Conservation (phyloP, 768 basidiomycete species). For the Boletus vermiculosoides region DNA sequence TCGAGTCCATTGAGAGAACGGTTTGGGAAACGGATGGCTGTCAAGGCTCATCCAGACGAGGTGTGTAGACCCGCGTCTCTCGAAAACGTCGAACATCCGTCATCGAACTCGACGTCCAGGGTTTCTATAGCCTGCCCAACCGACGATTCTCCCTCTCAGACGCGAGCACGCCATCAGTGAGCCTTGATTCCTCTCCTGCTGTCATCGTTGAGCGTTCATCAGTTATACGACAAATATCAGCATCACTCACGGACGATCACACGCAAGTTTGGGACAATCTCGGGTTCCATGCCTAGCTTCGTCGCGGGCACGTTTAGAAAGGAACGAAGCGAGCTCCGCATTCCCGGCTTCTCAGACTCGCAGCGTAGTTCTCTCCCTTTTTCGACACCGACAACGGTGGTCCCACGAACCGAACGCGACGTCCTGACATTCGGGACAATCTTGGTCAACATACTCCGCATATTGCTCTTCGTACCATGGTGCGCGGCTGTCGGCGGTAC, state of each 20-base stretch:
- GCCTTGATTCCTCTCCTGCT: neutral
- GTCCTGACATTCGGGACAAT: neutral
- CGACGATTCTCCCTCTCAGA: constrained; percentile 33
- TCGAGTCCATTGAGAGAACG: constrained; percentile 30
- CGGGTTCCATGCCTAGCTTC: constrained; percentile 18
- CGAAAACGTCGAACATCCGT: neutral
- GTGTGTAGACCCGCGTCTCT: constrained; percentile 13
- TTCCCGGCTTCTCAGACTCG: constrained; percentile 15
- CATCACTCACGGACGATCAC: constrained; percentile 3
- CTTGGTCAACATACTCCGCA: constrained; percentile 9
- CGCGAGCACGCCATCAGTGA: constrained; percentile 12
- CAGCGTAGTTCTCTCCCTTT: neutral
- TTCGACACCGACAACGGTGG: neutral
- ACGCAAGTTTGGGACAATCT: constrained; percentile 28
- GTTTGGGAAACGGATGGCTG: constrained; percentile 30
- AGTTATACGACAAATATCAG: neutral
- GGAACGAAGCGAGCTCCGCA: constrained; percentile 8
- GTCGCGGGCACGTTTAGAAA: constrained; percentile 3
- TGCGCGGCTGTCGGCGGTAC: constrained; percentile 35
- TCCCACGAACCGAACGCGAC: neutral
- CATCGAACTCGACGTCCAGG: constrained; percentile 4
- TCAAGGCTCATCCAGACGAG: constrained; percentile 26
- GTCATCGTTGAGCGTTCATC: neutral
- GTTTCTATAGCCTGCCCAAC: constrained; percentile 31
- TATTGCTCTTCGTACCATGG: constrained; percentile 36